Conservation (phyloP, 2,329 filamentous ascomycete species). For the Malbranchea zuffiana region DNA sequence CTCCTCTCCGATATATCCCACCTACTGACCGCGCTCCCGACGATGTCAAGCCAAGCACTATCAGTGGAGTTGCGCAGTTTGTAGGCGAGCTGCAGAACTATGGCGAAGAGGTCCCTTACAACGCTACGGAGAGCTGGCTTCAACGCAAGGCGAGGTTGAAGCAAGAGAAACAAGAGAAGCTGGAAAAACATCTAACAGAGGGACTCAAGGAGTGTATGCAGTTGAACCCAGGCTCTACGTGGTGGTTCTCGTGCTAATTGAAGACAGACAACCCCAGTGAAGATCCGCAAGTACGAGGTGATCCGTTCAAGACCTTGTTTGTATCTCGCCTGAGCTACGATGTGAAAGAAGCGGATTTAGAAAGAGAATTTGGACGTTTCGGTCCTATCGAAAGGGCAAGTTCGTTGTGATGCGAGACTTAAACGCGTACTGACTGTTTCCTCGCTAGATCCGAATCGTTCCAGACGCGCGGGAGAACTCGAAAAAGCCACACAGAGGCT, state of each 20-base stretch:
- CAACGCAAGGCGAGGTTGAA: constrained; percentile 75
- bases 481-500: constrained; percentile 73
- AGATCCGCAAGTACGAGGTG: constrained; percentile 80
- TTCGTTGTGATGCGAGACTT: constrained; percentile 1
- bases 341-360: constrained; percentile 76
- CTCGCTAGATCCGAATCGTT: constrained; percentile 68
- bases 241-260: background rate
- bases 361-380: constrained; percentile 86
- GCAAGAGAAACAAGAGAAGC: constrained; percentile 61
- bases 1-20: constrained; percentile 78
- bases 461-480: constrained; percentile 68
- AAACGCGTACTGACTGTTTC: constrained; percentile 8
- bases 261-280: constrained; percentile 63
- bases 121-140: constrained; percentile 85
- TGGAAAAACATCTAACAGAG: constrained; percentile 54
- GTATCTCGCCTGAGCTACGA: constrained; percentile 85
- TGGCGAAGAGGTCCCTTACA: constrained; percentile 63
- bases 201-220: constrained; percentile 50
- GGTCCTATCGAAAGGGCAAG: constrained; percentile 85
- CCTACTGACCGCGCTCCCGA: constrained; percentile 74
- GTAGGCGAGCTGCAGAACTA: constrained; percentile 65
- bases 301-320: constrained; percentile 91
- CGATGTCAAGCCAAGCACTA: constrained; percentile 61
- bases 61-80: constrained; percentile 64
- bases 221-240: background rate